phyloP scores from a whole-genome alignment of 2,329 filamentous ascomycete species.

The Zymoseptoria passerinii region DNA sequence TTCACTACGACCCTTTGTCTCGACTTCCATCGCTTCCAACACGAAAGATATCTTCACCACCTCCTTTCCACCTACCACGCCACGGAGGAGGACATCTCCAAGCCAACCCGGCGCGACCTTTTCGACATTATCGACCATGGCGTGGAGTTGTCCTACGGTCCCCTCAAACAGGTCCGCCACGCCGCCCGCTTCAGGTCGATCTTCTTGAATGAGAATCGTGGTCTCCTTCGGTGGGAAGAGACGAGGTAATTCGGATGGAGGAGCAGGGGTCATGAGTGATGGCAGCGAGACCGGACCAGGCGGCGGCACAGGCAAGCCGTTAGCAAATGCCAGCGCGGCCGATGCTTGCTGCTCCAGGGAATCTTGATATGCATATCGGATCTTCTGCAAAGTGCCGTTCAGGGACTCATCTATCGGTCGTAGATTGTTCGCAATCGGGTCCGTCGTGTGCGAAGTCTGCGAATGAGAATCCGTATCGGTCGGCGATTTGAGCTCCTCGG shows the following conservation, averaged over 20 bases:
- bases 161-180: slow-evolving; percentile 84
- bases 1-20: not conserved
- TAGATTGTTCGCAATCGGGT: slow-evolving; percentile 45
- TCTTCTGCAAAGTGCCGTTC: slow-evolving; percentile 61
- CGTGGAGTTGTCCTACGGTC: slow-evolving; percentile 67
- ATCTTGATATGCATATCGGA: slow-evolving; percentile 65
- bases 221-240: slow-evolving; percentile 61
- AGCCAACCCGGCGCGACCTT: slow-evolving; percentile 85
- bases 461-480: slow-evolving; percentile 47
- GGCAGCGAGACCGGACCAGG: slow-evolving; percentile 42
- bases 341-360: slow-evolving; percentile 45
- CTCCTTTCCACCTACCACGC: slow-evolving; percentile 78
- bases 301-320: slow-evolving; percentile 25
- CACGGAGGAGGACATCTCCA: slow-evolving; percentile 75
- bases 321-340: slow-evolving; percentile 25
- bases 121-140: slow-evolving; percentile 75
- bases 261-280: slow-evolving; percentile 58
- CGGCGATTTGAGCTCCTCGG: slow-evolving; percentile 58
- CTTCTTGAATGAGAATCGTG: slow-evolving; percentile 57
- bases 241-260: slow-evolving; percentile 66
- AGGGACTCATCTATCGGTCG: slow-evolving; percentile 70
- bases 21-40: slow-evolving; percentile 48
- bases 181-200: slow-evolving; percentile 53
- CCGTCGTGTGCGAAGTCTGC: slow-evolving; percentile 39
- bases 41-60: slow-evolving; percentile 93